Evolutionary conservation across 352 stramenopile genomes (phyloP), one percentile per base, ranked within the genome.

Genomic region (Phytophthora citrophthora): DNA sequence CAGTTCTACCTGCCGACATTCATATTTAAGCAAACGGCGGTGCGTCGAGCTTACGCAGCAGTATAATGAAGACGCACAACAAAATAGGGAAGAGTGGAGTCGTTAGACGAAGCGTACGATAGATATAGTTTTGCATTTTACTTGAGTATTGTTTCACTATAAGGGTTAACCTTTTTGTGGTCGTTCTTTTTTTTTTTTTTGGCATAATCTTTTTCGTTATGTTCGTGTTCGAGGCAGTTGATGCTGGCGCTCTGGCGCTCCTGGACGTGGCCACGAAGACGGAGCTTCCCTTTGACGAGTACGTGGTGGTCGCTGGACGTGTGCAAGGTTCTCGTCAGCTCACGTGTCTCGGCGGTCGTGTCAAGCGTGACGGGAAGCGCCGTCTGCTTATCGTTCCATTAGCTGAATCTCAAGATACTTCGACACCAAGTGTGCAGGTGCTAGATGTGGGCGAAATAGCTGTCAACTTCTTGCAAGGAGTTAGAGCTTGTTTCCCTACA

Each of bases 1-100:
- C 86, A 34, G 90, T 94, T 50, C 61, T 96, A 56, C 88, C 88
- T 1, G 74, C 70, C 45, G 86, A 94, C 61, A 88, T 96, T 57
- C 85, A 96, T 76, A 94, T 94, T 77, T 96, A 93, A 82, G 39
- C 60, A 64, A 64, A 26, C 31, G 40, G 24, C 18, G 52, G n/a
- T 61, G 54, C 40, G 18, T 62, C 32, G 23, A 61, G 38, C 8
- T 56, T 51, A 67, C 36, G 41, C 53, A 34, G 15, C 29, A 44
- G 20, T 38, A 15, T 12, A 29, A 62, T 31, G n/a, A 43, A 50
- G 59, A 61, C 50, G 34, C 39, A 54, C 18, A 26, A 58, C 27
- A 34, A 65, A 34, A 4, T 29, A 61, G 53, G 40, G 31, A 46
- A 12, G 38, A 9, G 31, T 44, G 46, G 20, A 6, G 29, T 34